A percentile compares a stretch with the other conserved stretches of the same genome.
These are phyloP conservation scores for Malbranchea zuffiana DNA, from an alignment of 2,329 filamentous ascomycete genomes.

Conservation along the genomic window DNA sequence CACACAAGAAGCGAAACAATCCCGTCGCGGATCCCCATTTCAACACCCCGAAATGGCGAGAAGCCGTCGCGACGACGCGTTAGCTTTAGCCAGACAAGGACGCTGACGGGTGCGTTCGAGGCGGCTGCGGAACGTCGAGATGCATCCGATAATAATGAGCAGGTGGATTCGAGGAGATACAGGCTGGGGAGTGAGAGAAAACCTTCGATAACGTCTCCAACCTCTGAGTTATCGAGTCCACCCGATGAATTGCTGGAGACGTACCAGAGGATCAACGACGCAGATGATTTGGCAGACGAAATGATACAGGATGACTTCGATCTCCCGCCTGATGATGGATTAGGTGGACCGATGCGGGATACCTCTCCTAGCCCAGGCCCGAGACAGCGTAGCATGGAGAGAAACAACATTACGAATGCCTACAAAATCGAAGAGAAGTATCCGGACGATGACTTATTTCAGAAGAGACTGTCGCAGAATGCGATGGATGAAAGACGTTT, in stretches of 20 bases:
- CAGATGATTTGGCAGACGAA: slow-evolving; percentile 25
- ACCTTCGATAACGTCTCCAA: slow-evolving; percentile 22
- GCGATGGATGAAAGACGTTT: slow-evolving; percentile 31
- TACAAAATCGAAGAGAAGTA: slow-evolving; percentile 19
- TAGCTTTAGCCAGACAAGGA: slow-evolving; percentile 28
- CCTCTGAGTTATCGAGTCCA: slow-evolving; percentile 27
- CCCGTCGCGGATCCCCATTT: slow-evolving; percentile 21
- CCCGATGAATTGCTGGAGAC: slow-evolving; percentile 29
- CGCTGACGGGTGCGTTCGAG: slow-evolving; percentile 32
- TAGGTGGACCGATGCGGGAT: slow-evolving; percentile 17
- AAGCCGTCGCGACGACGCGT: slow-evolving; percentile 17
- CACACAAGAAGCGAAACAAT: slow-evolving; percentile 21
- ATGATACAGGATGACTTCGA: slow-evolving; percentile 22
- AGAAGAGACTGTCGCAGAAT: slow-evolving; percentile 27
- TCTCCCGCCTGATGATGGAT: slow-evolving; percentile 9
- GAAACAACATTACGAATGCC: slow-evolving; percentile 10
- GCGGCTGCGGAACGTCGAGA: slow-evolving; percentile 22
- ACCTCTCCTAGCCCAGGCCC: slow-evolving; percentile 20
- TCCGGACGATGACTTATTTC: slow-evolving; percentile 25
- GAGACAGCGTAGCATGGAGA: slow-evolving; percentile 8
- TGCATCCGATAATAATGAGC: slow-evolving; percentile 18
- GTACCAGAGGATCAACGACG: slow-evolving; percentile 32
- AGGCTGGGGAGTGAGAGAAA: slow-evolving; percentile 16
- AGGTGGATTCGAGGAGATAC: slow-evolving; percentile 20
- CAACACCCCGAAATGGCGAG: slow-evolving; percentile 21